Base-by-base conservation (phyloP, 2,329 filamentous ascomycete species). In the Didymella segeticola region DNA sequence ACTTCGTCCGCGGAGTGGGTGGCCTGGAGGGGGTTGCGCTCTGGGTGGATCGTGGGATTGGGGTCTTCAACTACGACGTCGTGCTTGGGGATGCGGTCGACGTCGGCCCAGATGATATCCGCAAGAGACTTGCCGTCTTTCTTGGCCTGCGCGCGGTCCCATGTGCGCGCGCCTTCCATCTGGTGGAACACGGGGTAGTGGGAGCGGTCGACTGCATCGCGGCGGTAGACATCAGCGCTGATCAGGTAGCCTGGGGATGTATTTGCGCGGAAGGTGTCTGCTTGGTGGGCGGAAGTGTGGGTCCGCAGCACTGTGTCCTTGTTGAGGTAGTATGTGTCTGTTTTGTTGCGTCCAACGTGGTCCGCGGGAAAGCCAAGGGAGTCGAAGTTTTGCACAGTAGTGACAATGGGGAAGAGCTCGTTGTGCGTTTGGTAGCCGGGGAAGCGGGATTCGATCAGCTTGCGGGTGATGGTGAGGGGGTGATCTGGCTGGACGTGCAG, bases 161-260 rank as follows among this genome's bases (percentile, higher is more conserved):
- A 99, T 47, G 92, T 88, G 64, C 89, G 83, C 8, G 93, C 93
- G 11, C 92, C 93, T 75, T 99, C 95, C 93, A 98, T 98, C 78
- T 99, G 95, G 77, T 99, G 95, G 76, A 99, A 99, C 53, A 96
- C 86, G 0, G 95, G 95, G 76, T 98, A 98, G 77, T 99, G 95
- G 64, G 89, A 95, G 51, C 90, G 86, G 76, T 99, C 95, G 68
- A 99, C 89, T 51, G 93, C 93, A 83, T 99, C 95, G 61, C 95
- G 85, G 36, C 95, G 86, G 75, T 98, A 99, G 15, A 99, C 95
- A 73, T 99, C 95, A 20, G 93, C 95, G 54, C 89, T 89, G 71
- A 99, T 90, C 27, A 96, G 89, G 72, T 92, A 99, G 3, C 93
- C 95, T 30, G 87, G 83, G 64, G 83, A 89, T 62, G 84, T 77